Percentiles rank a stretch among this genome's conserved stretches.
These are phyloP conservation scores for Mallotus japonicus DNA, from an alignment of 441 rosid species.

Conservation along the genomic window DNA sequence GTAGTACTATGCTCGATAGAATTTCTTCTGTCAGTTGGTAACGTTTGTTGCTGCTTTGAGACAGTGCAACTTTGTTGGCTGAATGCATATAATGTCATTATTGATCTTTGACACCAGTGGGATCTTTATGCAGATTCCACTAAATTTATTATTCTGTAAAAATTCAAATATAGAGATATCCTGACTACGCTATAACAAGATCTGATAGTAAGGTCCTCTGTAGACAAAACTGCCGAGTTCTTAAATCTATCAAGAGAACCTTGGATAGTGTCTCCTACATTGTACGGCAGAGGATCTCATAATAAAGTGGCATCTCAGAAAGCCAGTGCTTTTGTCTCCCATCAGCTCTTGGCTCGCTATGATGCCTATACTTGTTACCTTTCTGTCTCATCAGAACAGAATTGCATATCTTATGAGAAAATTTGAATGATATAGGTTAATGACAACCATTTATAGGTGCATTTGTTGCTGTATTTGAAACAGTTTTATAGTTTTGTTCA, in stretches of 20 bases:
- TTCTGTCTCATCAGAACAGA: neutral
- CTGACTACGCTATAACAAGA: neutral
- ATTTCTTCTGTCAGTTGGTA: neutral
- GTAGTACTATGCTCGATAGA: neutral
- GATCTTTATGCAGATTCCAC: neutral
- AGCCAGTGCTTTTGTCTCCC: conserved; percentile 25
- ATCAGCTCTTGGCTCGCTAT: conserved; percentile 32
- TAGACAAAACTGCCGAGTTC: neutral
- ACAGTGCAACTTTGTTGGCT: neutral
- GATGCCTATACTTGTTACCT: conserved; percentile 25
- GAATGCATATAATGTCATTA: neutral
- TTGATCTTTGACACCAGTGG: neutral
- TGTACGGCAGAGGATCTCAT: conserved; percentile 25
- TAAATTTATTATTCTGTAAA: neutral
- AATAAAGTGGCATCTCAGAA: conserved; percentile 35
- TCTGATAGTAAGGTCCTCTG: conserved; percentile 20
- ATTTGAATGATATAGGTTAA: neutral
- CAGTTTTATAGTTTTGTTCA: neutral
- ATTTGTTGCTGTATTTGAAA: neutral
- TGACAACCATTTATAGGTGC: neutral
- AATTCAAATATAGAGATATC: neutral
- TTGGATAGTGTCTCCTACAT: conserved; percentile 6
- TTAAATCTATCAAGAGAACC: neutral
- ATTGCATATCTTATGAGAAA: neutral
- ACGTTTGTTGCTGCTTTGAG: conserved; percentile 7